phyloP scores from a whole-genome alignment of 2,329 filamentous ascomycete genomes.

The Penicillium sp. region DNA sequence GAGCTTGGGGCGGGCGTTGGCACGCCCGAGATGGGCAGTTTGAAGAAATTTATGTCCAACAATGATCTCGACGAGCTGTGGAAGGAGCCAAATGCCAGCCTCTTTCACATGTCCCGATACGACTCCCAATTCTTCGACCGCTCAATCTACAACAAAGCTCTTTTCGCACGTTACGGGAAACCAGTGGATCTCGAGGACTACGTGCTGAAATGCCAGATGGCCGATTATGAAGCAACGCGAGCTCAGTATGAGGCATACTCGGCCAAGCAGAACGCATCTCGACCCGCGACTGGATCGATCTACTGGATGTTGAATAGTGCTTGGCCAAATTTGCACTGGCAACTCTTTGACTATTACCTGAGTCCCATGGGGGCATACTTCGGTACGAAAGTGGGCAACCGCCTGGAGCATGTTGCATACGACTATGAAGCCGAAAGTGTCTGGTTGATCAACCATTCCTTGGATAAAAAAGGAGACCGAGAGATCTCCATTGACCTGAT shows the following conservation, averaged over 20 bases:
- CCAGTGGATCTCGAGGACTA: slow-evolving; percentile 60
- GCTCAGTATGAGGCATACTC: slow-evolving; percentile 62
- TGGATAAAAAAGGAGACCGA: slow-evolving; percentile 44
- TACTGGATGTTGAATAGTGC: slow-evolving; percentile 71
- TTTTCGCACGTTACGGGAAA: slow-evolving; percentile 56
- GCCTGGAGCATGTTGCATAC: slow-evolving; percentile 58
- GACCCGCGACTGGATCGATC: slow-evolving; percentile 61
- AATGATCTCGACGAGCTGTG: slow-evolving; percentile 59
- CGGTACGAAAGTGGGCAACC: slow-evolving; percentile 56
- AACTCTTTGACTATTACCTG: slow-evolving; percentile 65
- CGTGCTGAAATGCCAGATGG: slow-evolving; percentile 60
- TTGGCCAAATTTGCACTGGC: slow-evolving; percentile 68
- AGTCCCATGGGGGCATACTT: slow-evolving; percentile 61
- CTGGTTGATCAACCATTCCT: slow-evolving; percentile 59
- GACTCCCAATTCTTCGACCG: slow-evolving; percentile 59
- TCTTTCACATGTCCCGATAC: slow-evolving; percentile 63
- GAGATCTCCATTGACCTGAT: slow-evolving; percentile 55
- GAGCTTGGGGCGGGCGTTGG: slow-evolving; percentile 65
- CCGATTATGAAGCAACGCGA: slow-evolving; percentile 66
- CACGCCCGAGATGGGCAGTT: slow-evolving; percentile 58
- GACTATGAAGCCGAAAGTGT: slow-evolving; percentile 52
- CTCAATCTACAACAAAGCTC: slow-evolving; percentile 59
- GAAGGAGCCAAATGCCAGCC: slow-evolving; percentile 54
- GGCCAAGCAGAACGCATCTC: slow-evolving; percentile 51
- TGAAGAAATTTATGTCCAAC: slow-evolving; percentile 56